Conservation (phyloP, 1,284 basidiomycete species). For the Athelia psychrophila region DNA sequence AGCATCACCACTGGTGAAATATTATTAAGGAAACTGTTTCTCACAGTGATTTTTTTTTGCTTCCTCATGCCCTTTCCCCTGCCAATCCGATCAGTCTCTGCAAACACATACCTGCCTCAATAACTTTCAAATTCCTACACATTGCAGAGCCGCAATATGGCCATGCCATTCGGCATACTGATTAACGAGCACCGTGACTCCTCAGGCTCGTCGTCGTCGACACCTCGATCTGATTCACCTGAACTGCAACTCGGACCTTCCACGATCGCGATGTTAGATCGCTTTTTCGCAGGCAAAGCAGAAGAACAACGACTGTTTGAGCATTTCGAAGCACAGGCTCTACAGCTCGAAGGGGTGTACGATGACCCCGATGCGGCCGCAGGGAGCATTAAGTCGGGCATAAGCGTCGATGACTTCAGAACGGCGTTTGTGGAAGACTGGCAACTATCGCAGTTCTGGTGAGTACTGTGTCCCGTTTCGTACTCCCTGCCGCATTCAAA, state of each 20-base stretch:
- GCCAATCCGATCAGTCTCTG: too few species aligned
- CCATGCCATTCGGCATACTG: too few species aligned
- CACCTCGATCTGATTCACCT: slow-evolving; percentile 32
- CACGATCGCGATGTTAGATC: slow-evolving; percentile 36
- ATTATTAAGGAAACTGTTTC: slow-evolving; percentile 1
- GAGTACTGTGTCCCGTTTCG: slow-evolving; percentile 16
- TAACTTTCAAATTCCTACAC: too few species aligned
- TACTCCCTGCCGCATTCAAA: neutral
- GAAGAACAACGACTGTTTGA: slow-evolving; percentile 39
- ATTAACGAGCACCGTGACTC: too few species aligned
- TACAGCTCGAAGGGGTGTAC: slow-evolving; percentile 27
- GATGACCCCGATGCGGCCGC: slow-evolving; percentile 16
- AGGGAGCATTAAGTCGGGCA: slow-evolving; percentile 12
- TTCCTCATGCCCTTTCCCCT: neutral
- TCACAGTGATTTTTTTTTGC: neutral
- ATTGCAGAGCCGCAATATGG: too few species aligned
- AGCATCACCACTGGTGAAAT: neutral
- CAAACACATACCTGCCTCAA: too few species aligned
- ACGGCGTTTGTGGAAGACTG: slow-evolving; percentile 42
- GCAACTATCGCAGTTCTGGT: slow-evolving; percentile 49
- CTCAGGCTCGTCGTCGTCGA: slow-evolving; percentile 13
- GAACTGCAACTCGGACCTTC: slow-evolving; percentile 28
- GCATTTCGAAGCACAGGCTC: slow-evolving; percentile 31
- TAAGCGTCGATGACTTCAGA: slow-evolving; percentile 39
- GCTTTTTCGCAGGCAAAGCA: slow-evolving; percentile 34